Evolutionary conservation across 2,329 filamentous ascomycete genomes (phyloP).

Genomic region (Colletotrichum truncatum): DNA sequence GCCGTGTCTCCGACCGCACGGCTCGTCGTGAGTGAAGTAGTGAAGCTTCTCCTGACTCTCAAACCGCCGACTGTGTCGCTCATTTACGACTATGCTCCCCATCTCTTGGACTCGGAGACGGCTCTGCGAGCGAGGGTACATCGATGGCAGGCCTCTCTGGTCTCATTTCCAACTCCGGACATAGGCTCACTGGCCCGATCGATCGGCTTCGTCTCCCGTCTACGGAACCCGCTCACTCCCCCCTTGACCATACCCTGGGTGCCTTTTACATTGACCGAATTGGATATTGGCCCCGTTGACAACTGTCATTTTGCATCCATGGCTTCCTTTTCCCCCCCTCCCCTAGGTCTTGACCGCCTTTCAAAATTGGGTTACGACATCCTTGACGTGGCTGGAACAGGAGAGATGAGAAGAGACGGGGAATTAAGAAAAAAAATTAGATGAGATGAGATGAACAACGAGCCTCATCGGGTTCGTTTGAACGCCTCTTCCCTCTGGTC

Average conservation of each 20-base stretch:
- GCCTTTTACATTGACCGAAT: constrained; percentile 6
- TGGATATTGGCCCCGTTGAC: constrained; percentile 2
- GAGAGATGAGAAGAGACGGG: constrained; percentile 18
- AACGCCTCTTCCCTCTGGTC: neutral
- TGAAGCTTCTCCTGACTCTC: constrained; percentile 25
- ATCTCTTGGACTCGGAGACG: constrained; percentile 1
- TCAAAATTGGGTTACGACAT: constrained; percentile 14
- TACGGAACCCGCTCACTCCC: neutral
- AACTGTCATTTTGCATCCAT: neutral
- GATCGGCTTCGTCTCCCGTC: constrained; percentile 20
- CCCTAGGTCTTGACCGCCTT: neutral
- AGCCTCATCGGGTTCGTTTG: constrained; percentile 18
- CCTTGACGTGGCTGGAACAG: constrained; percentile 21
- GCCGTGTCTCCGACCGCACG: constrained; percentile 12
- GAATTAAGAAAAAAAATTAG: constrained; percentile 6
- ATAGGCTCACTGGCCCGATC: constrained; percentile 20
- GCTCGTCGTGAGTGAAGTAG: constrained; percentile 6
- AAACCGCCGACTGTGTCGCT: constrained; percentile 19
- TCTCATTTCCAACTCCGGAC: constrained; percentile 18
- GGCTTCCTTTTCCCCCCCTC: neutral
- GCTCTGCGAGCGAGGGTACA: constrained; percentile 9
- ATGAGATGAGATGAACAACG: constrained; percentile 25
- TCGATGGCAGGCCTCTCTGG: constrained; percentile 12
- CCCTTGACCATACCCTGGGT: constrained; percentile 6
- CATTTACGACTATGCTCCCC: neutral